Conservation (phyloP, 1,139 yeast genomes). For the Hemisphaericaspora xylanilytica region DNA sequence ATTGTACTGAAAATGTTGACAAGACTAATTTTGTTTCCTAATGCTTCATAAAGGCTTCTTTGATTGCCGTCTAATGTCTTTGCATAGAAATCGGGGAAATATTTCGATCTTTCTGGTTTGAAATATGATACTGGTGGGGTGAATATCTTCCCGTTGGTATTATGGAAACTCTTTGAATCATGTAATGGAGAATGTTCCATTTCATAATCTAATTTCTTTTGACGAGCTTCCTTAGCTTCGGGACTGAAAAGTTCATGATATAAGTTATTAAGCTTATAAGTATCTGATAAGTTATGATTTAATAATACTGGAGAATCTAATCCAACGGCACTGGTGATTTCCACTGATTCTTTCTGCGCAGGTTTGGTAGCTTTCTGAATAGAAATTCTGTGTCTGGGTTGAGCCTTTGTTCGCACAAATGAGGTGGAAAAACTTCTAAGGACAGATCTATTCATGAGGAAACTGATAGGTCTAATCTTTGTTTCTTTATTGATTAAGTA, state of each 20-base stretch:
- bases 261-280: constrained; percentile 23
- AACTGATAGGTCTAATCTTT: not conserved
- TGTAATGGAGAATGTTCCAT: constrained; percentile 84
- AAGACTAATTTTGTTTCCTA: constrained; percentile 58
- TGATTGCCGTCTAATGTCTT: constrained; percentile 47
- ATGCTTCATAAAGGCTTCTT: constrained; percentile 31
- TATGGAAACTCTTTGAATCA: constrained; percentile 74
- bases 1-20: constrained; percentile 66
- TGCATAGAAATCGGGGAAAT: constrained; percentile 81
- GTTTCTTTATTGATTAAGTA: too few species aligned
- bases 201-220: constrained; percentile 61
- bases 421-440: not conserved
- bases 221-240: constrained; percentile 54
- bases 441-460: constrained; percentile 3
- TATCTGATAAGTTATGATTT: constrained; percentile 23
- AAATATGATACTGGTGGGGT: constrained; percentile 76
- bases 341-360: constrained; percentile 26
- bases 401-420: constrained; percentile 1
- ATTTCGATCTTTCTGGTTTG: constrained; percentile 69
- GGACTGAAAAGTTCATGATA: constrained; percentile 30
- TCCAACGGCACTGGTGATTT: constrained; percentile 42
- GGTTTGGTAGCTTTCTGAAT: constrained; percentile 29
- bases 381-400: constrained; percentile 25
- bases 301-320: constrained; percentile 31
- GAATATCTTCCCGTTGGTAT: constrained; percentile 83